Conservation (phyloP, 768 basidiomycete genomes). For the Neoboletus subvelutipes region DNA sequence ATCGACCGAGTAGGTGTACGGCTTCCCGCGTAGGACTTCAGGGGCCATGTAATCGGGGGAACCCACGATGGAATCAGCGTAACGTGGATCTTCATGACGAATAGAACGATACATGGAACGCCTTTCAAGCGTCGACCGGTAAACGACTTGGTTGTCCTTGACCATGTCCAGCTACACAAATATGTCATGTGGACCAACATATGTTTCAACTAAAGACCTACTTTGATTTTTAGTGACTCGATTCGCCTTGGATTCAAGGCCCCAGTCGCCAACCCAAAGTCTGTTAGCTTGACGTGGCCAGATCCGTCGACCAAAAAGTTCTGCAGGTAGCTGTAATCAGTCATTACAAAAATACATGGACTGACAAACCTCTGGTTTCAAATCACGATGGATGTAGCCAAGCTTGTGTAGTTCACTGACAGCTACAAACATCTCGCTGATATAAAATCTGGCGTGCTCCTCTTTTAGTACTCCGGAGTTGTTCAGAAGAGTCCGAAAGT, state of each 20-base stretch:
- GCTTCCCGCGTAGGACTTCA: conserved; percentile 89
- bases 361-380: conserved; percentile 88
- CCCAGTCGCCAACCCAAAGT: conserved; percentile 97
- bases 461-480: conserved; percentile 98
- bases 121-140: conserved; percentile 90
- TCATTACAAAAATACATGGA: background rate
- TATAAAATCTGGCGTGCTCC: conserved; percentile 95
- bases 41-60: conserved; percentile 99
- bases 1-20: conserved; percentile 95
- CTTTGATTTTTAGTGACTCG: conserved; percentile 92
- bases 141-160: conserved; percentile 87
- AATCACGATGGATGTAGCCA: conserved; percentile 96
- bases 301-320: conserved; percentile 96
- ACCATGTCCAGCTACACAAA: conserved; percentile 83
- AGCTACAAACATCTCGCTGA: conserved; percentile 95
- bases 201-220: conserved; percentile 28
- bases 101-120: conserved; percentile 93
- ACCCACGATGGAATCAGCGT: conserved; percentile 96
- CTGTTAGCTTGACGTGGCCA: conserved; percentile 96
- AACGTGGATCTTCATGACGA: conserved; percentile 85
- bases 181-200: conserved; percentile 3
- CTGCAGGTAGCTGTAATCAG: conserved; percentile 37
- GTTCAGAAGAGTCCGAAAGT: conserved; percentile 96
- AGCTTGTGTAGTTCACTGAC: conserved; percentile 95
- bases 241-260: conserved; percentile 93